Conservation (phyloP, 2,329 filamentous ascomycete species). For the Xylariales sp. region DNA sequence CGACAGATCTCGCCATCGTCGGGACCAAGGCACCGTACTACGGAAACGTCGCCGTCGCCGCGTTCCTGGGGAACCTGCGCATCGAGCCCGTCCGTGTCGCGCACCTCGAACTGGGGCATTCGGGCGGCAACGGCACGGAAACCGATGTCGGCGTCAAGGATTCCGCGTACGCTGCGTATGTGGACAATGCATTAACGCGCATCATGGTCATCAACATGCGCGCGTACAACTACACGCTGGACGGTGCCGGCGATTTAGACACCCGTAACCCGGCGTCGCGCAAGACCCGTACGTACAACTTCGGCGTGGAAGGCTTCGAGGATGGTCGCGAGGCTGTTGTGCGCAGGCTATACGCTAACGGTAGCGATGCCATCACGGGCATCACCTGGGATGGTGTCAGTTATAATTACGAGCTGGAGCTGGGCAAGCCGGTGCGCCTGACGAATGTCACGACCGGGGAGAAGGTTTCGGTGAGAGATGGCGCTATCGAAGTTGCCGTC, state of each 20-base stretch:
- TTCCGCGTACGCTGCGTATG: conserved; percentile 68
- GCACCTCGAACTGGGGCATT: conserved; percentile 54
- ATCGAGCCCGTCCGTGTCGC: conserved; percentile 56
- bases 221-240: conserved; percentile 68
- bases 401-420: conserved; percentile 69
- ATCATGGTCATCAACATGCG: conserved; percentile 69
- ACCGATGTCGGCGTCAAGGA: conserved; percentile 54
- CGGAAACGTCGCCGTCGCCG: conserved; percentile 68
- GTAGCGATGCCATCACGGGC: conserved; percentile 71
- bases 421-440: conserved; percentile 64
- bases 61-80: conserved; percentile 61
- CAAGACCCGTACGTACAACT: conserved; percentile 54
- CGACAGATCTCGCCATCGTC: conserved; percentile 59
- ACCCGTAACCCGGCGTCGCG: conserved; percentile 48
- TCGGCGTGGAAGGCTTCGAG: conserved; percentile 50
- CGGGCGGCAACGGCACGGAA: conserved; percentile 1
- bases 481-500: conserved; percentile 54
- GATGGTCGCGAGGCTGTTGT: conserved; percentile 49
- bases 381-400: conserved; percentile 71
- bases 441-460: conserved; percentile 66
- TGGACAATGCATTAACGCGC: conserved; percentile 56
- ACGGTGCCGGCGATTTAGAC: conserved; percentile 50
- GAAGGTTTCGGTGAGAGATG: conserved; percentile 52
- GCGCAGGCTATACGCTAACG: conserved; percentile 67
- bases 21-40: conserved; percentile 75